Base-by-base conservation (phyloP, 768 basidiomycete genomes). In the Lyophyllum decastes region DNA sequence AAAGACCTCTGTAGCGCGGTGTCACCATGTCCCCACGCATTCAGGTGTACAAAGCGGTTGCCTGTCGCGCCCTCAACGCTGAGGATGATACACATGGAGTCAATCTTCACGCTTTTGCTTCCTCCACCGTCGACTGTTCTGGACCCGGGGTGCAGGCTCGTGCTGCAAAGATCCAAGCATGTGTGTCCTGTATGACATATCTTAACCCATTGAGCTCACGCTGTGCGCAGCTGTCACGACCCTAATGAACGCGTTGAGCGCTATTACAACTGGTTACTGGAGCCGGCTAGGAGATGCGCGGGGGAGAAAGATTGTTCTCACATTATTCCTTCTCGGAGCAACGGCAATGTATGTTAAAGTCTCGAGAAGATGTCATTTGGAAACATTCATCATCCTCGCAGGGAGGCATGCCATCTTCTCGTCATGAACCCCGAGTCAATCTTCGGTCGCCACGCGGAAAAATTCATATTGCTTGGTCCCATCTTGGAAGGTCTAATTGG, bases 231-330 rank as follows among this genome's bases (percentile, higher is more conserved):
- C 84, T 49, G 85, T 95, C 71, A 87, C 87, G 2, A 86, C 90
- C 11, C 81, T 81, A 9, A 89, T 90, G 86, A 93, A 91, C 51
- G 68, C 84, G 7, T 77, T 97, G 40, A 89, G 90, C 51, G 91
- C 92, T 0, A 73, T 92, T 47, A 91, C 90, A 4, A 92, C 92
- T 0, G 92, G 90, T 0, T 90, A 88, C 75, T 97, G 94, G 94
- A 91, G 91, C 51, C 82, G 85, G 49, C 82, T 87, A 41, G 88
- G 90, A 10, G 94, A 95, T 68, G 72, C 78, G 9, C 74, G 86
- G 61, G 94, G 94, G 10, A 81, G 94, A 34, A 94, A 88, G 48
- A 82, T 81, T 24, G 83, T 95, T 44, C 82, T 95, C 55, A 82
- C 83, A 2, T 70, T 85, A 16, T 82, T 88, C 35, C 77, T 89